These are phyloP conservation scores for Fusarium vanettenii DNA, from an alignment of 2,329 filamentous ascomycete genomes.

Conservation along the genomic window DNA sequence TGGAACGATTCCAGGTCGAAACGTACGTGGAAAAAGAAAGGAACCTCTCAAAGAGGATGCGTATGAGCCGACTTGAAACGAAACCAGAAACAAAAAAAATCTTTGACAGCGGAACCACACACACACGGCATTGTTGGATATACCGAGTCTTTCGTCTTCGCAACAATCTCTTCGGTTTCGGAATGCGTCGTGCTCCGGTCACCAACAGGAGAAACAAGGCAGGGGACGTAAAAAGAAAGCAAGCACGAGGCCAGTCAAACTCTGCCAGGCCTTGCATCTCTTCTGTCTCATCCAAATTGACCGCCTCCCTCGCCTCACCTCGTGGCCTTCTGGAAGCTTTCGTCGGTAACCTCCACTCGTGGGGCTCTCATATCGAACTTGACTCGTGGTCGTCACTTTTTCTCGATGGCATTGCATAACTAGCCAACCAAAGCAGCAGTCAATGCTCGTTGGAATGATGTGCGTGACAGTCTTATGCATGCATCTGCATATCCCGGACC, in stretches of 20 bases:
- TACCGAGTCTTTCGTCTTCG: neutral
- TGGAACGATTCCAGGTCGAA: conserved; percentile 38
- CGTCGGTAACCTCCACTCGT: conserved; percentile 16
- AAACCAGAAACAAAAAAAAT: conserved; percentile 26
- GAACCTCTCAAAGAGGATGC: conserved; percentile 14
- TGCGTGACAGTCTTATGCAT: conserved; percentile 19
- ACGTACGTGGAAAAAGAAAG: conserved; percentile 42
- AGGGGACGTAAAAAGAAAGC: neutral
- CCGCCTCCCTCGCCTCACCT: conserved; percentile 1
- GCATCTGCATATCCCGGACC: neutral
- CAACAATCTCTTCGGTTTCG: neutral
- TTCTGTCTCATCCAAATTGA: conserved; percentile 17
- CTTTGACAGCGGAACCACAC: conserved; percentile 2
- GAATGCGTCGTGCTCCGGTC: neutral
- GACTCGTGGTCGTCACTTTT: conserved; percentile 15
- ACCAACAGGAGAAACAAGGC: neutral
- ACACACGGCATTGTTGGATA: neutral
- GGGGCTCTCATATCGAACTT: conserved; percentile 16
- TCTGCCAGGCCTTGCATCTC: neutral
- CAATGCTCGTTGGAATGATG: conserved; percentile 13
- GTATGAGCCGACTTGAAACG: conserved; percentile 29
- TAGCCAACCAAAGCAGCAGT: neutral
- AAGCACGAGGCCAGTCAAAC: neutral
- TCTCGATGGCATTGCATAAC: neutral
- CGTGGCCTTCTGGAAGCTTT: conserved; percentile 34